Percentiles rank a stretch among this genome's conserved stretches.
Evolutionary conservation across 116 monocot genomes (phyloP).

Genomic region (Trichopus zeylanicus): DNA sequence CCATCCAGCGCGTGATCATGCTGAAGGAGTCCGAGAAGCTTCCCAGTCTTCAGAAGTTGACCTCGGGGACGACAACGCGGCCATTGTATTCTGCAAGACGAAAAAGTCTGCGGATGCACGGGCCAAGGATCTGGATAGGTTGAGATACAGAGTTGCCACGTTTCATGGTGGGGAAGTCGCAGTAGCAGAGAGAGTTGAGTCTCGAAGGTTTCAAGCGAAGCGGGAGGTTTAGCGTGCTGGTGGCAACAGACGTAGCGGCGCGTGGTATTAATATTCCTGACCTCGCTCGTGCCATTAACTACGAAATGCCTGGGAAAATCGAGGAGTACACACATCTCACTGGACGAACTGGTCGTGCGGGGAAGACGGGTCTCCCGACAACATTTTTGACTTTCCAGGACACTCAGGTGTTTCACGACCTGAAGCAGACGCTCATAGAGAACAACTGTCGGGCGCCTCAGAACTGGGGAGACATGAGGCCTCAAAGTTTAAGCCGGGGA

Average conservation of each 20-base stretch:
- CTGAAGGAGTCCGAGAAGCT: constrained; percentile 85
- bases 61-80: constrained; percentile 77
- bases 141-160: constrained; percentile 77
- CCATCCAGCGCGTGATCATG: constrained; percentile 91
- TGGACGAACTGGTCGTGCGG: constrained; percentile 93
- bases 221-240: constrained; percentile 84
- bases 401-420: too few species aligned
- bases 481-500: too few species aligned
- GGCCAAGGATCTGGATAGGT: constrained; percentile 71
- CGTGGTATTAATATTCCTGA: constrained; percentile 98
- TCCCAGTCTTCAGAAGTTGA: constrained; percentile 58
- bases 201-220: constrained; percentile 87
- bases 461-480: constrained; percentile 93
- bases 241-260: constrained; percentile 91
- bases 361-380: constrained; percentile 85
- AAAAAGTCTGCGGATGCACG: constrained; percentile 81
- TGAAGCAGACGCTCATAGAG: constrained; percentile 96
- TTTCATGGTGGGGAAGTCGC: constrained; percentile 87
- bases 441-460: constrained; percentile 81
- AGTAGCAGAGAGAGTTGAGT: constrained; percentile 94
- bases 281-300: constrained; percentile 93
- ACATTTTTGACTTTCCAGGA: constrained; percentile 85
- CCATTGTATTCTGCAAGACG: constrained; percentile 91
- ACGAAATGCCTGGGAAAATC: constrained; percentile 68
- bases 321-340: constrained; percentile 97